phyloP scores from a whole-genome alignment of 176 grass and related monocot genomes.

The Zizania latifolia region DNA sequence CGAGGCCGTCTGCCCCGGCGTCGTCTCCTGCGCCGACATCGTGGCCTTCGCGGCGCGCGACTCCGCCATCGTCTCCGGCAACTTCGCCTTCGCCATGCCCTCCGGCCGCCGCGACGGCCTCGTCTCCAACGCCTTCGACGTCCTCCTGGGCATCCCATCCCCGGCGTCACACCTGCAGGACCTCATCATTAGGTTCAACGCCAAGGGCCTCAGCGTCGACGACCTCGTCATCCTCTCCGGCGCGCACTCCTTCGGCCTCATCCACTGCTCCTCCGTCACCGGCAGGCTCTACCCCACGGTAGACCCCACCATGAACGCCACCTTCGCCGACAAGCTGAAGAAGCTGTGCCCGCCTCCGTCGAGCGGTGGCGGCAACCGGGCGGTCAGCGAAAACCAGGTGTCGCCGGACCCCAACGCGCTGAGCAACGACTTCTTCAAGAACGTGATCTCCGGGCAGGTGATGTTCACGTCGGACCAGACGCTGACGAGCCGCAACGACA shows the following conservation, averaged over 20 bases:
- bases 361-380: background rate
- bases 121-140: conserved; percentile 15
- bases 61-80: conserved; percentile 13
- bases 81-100: conserved; percentile 38
- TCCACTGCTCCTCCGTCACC: conserved; percentile 42
- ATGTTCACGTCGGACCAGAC: conserved; percentile 50
- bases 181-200: conserved; percentile 13
- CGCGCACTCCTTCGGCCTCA: conserved; percentile 50
- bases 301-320: conserved; percentile 34
- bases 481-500: background rate
- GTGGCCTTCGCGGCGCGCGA: conserved; percentile 51
- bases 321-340: conserved; percentile 7
- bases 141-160: background rate
- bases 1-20: conserved; percentile 29
- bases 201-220: conserved; percentile 23
- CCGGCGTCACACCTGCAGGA: conserved; percentile 19
- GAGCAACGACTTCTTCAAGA: conserved; percentile 33
- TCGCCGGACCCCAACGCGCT: conserved; percentile 10
- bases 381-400: conserved; percentile 17
- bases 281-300: conserved; percentile 40
- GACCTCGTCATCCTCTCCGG: conserved; percentile 59
- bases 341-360: conserved; percentile 11
- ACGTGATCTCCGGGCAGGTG: conserved; percentile 15
- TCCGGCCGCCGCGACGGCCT: conserved; percentile 52
- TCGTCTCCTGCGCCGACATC: conserved; percentile 56